Evolutionary conservation across 352 stramenopile genomes (phyloP).

Genomic region (Globisporangium sylvaticum): DNA sequence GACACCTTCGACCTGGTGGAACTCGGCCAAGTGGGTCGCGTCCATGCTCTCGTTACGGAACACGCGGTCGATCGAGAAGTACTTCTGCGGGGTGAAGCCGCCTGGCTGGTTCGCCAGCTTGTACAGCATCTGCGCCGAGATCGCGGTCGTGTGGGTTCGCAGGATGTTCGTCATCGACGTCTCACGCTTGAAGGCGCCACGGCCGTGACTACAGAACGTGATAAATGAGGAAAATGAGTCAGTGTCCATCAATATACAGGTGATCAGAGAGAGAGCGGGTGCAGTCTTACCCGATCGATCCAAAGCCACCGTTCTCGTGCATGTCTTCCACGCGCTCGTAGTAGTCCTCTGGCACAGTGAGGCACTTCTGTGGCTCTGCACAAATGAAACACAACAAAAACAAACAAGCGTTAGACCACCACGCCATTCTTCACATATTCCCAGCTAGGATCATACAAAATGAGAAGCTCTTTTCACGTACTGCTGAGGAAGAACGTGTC

Average conservation of each 20-base stretch:
- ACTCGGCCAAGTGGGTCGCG: slow-evolving; percentile 99
- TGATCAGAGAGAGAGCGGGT: neutral
- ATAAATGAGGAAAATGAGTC: neutral
- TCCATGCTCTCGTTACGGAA: slow-evolving; percentile 99
- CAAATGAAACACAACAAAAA: neutral
- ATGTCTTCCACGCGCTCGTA: slow-evolving; percentile 98
- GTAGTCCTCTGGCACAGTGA: slow-evolving; percentile 97
- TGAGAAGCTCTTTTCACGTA: slow-evolving; percentile 23
- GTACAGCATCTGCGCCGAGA: slow-evolving; percentile 99
- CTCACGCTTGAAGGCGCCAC: slow-evolving; percentile 88
- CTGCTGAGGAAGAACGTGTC: slow-evolving; percentile 99
- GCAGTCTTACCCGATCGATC: slow-evolving; percentile 94
- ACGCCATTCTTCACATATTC: neutral
- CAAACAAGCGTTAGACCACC: neutral
- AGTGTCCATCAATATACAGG: neutral
- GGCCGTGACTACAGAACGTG: slow-evolving; percentile 44
- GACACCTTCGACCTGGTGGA: slow-evolving; percentile 99
- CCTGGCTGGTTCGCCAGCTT: slow-evolving; percentile 93
- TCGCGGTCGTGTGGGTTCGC: slow-evolving; percentile 98
- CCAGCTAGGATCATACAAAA: neutral
- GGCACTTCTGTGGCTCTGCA: slow-evolving; percentile 62
- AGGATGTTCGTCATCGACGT: slow-evolving; percentile 99
- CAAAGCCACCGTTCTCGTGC: slow-evolving; percentile 96
- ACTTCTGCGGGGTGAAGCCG: slow-evolving; percentile 97
- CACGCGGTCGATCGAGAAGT: slow-evolving; percentile 99